Evolutionary conservation across 768 basidiomycete genomes (phyloP).

Genomic region (Lactarius vividus): DNA sequence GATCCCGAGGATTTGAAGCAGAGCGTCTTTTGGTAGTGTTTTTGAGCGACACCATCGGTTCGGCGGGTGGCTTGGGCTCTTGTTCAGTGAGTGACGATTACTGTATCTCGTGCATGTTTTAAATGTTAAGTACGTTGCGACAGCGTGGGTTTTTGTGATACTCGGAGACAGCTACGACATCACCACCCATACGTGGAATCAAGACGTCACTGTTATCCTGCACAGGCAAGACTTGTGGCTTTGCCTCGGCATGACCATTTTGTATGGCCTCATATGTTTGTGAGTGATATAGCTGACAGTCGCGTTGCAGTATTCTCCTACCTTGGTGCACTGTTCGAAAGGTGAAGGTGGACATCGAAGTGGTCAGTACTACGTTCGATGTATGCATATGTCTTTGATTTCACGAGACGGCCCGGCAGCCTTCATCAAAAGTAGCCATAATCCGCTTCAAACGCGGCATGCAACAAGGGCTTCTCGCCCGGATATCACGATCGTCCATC

Average conservation of each 20-base stretch:
- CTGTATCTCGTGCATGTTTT: constrained; percentile 1
- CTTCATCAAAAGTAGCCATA: constrained; percentile 75
- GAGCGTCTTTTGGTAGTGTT: constrained; percentile 42
- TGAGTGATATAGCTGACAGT: background rate
- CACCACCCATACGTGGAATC: constrained; percentile 53
- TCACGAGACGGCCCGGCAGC: constrained; percentile 41
- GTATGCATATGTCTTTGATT: background rate
- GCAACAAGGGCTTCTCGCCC: constrained; percentile 76
- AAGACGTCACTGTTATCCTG: constrained; percentile 51
- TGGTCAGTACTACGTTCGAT: constrained; percentile 46
- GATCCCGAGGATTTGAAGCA: constrained; percentile 1
- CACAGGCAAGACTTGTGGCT: constrained; percentile 79
- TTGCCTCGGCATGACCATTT: constrained; percentile 65
- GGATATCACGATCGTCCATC: constrained; percentile 68
- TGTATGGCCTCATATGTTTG: constrained; percentile 40
- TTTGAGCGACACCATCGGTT: constrained; percentile 82
- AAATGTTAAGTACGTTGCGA: background rate
- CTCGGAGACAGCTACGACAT: constrained; percentile 62
- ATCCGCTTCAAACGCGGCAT: constrained; percentile 79
- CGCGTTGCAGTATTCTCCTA: constrained; percentile 51
- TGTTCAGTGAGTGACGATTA: constrained; percentile 45
- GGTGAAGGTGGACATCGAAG: constrained; percentile 70
- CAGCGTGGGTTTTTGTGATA: constrained; percentile 65
- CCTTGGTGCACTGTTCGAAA: constrained; percentile 77
- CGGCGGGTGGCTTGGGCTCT: constrained; percentile 61